These are phyloP conservation scores for Pseudisothecium myosuroides DNA, from an alignment of 225 moss, liverwort and hornwort species.

Conservation along the genomic window DNA sequence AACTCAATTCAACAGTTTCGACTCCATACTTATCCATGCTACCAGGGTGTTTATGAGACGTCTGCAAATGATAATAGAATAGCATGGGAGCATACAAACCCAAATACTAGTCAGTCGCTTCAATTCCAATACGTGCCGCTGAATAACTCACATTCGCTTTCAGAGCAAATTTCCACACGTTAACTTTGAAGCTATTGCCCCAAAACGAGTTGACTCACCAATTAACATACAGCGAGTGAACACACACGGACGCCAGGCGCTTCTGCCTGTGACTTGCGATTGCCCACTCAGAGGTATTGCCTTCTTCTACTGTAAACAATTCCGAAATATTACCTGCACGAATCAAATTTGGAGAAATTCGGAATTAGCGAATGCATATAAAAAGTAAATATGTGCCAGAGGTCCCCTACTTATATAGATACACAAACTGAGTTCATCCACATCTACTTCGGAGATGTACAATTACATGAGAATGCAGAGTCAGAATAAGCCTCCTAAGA, in stretches of 20 bases:
- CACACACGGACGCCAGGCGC: slow-evolving; percentile 74
- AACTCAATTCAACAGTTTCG: not conserved
- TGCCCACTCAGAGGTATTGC: slow-evolving; percentile 35
- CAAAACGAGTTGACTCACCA: slow-evolving; percentile 40
- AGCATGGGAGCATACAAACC: not conserved
- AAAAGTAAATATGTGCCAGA: not conserved
- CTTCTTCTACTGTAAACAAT: slow-evolving; percentile 55
- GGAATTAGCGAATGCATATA: not conserved
- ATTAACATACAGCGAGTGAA: slow-evolving; percentile 50
- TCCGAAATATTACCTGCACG: slow-evolving; percentile 48
- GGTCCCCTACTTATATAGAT: not conserved
- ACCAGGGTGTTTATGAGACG: not conserved
- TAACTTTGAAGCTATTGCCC: not conserved
- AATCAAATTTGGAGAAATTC: not conserved
- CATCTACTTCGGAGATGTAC: not conserved
- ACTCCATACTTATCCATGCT: not conserved
- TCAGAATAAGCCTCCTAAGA: not conserved
- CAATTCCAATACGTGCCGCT: not conserved
- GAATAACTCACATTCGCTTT: not conserved
- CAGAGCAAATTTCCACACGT: not conserved
- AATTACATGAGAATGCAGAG: not conserved
- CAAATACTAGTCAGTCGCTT: not conserved
- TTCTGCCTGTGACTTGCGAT: slow-evolving; percentile 65
- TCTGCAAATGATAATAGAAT: not conserved
- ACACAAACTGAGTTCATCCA: not conserved